Conservation (phyloP, 257 asterid genomes). For the Fraxinus americana region DNA sequence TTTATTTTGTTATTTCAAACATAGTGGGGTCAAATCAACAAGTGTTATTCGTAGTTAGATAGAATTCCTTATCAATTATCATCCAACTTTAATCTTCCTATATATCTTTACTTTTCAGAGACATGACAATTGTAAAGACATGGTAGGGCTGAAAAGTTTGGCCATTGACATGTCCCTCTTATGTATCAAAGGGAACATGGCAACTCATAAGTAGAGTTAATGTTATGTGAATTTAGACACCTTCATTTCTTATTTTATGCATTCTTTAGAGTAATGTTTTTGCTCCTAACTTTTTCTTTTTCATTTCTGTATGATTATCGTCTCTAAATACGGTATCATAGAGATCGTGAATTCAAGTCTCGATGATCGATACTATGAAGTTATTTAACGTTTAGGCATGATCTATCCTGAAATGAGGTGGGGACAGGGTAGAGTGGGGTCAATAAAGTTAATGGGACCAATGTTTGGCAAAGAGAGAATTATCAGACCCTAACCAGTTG, state of each 20-base stretch:
- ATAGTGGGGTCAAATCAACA: not conserved
- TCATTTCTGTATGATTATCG: no score
- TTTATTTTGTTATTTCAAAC: not conserved
- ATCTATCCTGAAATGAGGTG: no score
- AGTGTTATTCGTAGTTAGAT: not conserved
- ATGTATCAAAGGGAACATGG: not conserved
- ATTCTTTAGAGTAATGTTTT: no score
- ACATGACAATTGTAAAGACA: slow-evolving; percentile 4
- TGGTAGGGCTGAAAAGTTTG: not conserved
- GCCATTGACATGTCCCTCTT: not conserved
- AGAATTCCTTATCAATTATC: not conserved
- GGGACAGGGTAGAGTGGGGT: no score
- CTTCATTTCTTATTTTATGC: not conserved
- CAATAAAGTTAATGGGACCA: no score
- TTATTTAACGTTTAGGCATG: no score
- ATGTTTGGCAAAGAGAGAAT: no score
- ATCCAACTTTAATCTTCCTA: not conserved
- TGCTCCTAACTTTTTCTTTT: not conserved
- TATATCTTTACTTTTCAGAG: not conserved
- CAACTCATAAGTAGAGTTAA: not conserved
- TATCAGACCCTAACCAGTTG: not conserved
- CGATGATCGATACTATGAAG: no score
- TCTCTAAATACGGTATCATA: no score
- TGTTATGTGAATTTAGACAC: not conserved
- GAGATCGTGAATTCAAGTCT: no score